Base-by-base conservation (phyloP, 345 rosid genomes). In the Lepidium africanum region DNA sequence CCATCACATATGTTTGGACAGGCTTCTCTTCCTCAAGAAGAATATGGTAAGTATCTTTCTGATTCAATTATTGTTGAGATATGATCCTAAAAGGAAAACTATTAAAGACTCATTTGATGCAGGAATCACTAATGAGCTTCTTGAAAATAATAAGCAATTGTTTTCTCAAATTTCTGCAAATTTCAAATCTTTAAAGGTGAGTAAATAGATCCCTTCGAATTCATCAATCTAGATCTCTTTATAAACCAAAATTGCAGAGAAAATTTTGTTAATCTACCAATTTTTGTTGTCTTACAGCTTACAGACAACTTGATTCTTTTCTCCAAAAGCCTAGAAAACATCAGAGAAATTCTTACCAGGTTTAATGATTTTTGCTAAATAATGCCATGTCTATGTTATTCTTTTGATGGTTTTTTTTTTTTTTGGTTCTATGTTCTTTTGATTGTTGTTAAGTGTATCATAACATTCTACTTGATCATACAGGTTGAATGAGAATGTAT, bases 121-220 rank as follows among this genome's bases (percentile, higher is more conserved):
- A 74, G 73, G 9, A 23, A 25, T 36, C 25, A 61, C 78, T 3
- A 80, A 79, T 11, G 85, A 81, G 73, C 86, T 89, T 80, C 84
- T 86, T 35, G 74, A 83, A 78, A 82, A 84, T 73, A 92, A 92
- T 77, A 65, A 68, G 30, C 81, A 77, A 50, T 70, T 73, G 43
- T 69, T 89, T 10, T 58, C 32, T 49, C 85, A 80, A 67, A 86
- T 92, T 63, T 75, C 80, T 59, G 71, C 79, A 41, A 91, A 92
- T 80, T 61, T 86, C 52, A 65, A 80, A 50, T 35, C 79, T 30
- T 76, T 70, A 53, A 72, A 73, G 81, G 98, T 88, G 46, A 35
- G 47, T 16, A 32, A 5, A 38, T n/a, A 39, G 23, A 48, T n/a
- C 10, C 60, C 4, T 27, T 32, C 1, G 32, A 46, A 49, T 11